These are phyloP conservation scores for Wickerhamomyces mucosus DNA, from an alignment of 805 yeast species.

Conservation along the genomic window DNA sequence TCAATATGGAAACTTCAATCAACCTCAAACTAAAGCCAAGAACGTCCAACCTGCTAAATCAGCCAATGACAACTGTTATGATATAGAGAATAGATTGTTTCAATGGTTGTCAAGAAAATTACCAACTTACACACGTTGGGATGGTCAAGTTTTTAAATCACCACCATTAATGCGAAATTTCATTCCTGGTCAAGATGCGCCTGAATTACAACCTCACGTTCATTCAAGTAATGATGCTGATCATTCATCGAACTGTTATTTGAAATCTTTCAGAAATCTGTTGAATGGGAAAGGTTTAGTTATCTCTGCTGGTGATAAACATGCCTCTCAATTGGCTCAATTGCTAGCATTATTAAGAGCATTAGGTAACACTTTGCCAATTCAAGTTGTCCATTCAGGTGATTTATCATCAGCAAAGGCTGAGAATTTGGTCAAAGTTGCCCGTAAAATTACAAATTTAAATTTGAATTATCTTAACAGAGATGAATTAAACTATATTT, in stretches of 20 bases:
- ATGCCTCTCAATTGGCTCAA: slow-evolving; percentile 20
- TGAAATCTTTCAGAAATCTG: slow-evolving; percentile 16
- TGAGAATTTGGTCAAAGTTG: slow-evolving; percentile 24
- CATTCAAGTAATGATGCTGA: slow-evolving; percentile 8
- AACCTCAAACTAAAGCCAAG: too few species aligned
- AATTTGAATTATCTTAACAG: slow-evolving; percentile 5
- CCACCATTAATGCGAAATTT: slow-evolving; percentile 13
- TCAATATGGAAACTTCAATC: slow-evolving; percentile 9
- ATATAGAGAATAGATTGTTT: slow-evolving; percentile 28
- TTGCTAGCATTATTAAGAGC: slow-evolving; percentile 32
- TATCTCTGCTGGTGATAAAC: slow-evolving; percentile 21
- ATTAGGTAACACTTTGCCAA: slow-evolving; percentile 28
- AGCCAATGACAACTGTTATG: slow-evolving; percentile 7
- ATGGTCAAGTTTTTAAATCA: slow-evolving; percentile 19
- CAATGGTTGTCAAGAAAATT: slow-evolving; percentile 28
- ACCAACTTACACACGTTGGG: slow-evolving; percentile 31
- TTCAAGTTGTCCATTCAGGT: slow-evolving; percentile 30
- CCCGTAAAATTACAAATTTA: slow-evolving; percentile 14
- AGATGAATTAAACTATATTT: slow-evolving; percentile 5
- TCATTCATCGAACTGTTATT: slow-evolving; percentile 12
- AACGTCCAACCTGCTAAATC: slow-evolving; percentile 1
- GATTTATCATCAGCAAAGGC: slow-evolving; percentile 24
- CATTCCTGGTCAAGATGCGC: slow-evolving; percentile 8
- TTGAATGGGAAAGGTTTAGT: slow-evolving; percentile 28
- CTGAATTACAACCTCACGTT: slow-evolving; percentile 9